Conservation (phyloP, 371 early-diverging fungal species). For the Saksenaea vasiformis region DNA sequence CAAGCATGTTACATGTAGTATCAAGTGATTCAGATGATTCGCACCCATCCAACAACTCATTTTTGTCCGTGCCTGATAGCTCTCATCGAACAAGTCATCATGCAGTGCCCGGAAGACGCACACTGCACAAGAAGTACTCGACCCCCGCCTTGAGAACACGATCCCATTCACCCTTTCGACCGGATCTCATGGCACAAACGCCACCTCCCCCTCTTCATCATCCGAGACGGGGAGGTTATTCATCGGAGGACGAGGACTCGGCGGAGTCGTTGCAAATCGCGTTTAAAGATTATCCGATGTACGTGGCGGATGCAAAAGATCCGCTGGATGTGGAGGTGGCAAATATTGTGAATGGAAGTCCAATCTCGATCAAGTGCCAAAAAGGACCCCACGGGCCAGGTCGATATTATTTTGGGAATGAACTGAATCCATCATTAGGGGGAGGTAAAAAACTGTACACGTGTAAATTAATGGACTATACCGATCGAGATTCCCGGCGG, state of each 20-base stretch:
- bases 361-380: conserved; percentile 51
- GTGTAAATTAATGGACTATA: conserved; percentile 52
- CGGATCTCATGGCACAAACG: conserved; percentile 5
- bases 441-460: conserved; percentile 51
- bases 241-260: conserved; percentile 7
- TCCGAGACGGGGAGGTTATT: conserved; percentile 2
- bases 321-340: conserved; percentile 63
- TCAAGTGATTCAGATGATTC: conserved; percentile 14
- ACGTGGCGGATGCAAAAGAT: conserved; percentile 49
- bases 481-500: conserved; percentile 20
- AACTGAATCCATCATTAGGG: conserved; percentile 40
- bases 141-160: conserved; percentile 22
- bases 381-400: conserved; percentile 44
- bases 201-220: conserved; percentile 6
- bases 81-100: conserved; percentile 4
- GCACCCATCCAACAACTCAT: conserved; percentile 10
- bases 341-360: conserved; percentile 55
- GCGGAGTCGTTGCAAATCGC: conserved; percentile 19
- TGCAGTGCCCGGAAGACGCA: conserved; percentile 8
- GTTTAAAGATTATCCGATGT: conserved; percentile 30
- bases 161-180: conserved; percentile 14
- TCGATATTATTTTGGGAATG: conserved; percentile 64
- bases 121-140: conserved; percentile 32
- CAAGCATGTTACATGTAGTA: conserved; percentile 13
- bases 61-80: conserved; percentile 14